Base-by-base conservation (phyloP, 495 filamentous ascomycete species). In the Antarctomyces pellizariae region DNA sequence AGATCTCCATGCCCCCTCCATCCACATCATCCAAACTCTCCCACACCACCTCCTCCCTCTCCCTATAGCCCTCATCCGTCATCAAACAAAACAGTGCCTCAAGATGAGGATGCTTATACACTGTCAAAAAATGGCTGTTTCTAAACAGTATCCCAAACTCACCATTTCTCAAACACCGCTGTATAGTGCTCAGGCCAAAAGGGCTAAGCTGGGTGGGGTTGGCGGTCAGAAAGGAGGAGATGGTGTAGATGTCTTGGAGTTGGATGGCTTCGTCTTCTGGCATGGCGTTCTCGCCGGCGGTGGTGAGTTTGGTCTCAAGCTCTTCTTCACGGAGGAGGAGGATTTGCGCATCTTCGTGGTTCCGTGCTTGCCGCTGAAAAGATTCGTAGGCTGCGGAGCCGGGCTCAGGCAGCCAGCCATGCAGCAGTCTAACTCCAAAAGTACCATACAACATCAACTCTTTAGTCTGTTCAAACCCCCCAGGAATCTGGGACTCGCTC, bases 101-200 rank as follows among this genome's bases (percentile, higher is more conserved):
- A 0, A 74, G 72, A 16, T 64, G 53, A 0, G 80, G 79, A 34
- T 86, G 52, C 32, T 79, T 68, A 44, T 92, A 90, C 0, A 97
- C 43, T 0, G 86, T 95, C 16, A 73, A 73, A 42, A 97, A 97
- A 48, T 97, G 86, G 39, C 95, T 84, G 35, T 97, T 97, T 17
- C 86, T 66, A 53, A 97, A 97, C 2, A 95, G 48, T 25, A 97
- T 95, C 0, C 75, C 76, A 5, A 90, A 56, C 0, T 71, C 64
- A 2, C 78, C 79, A 0, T 78, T 74, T 8, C 54, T 48, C 24
- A 92, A 46, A 4, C 49, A 57, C 23, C 62, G 57, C 2, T 52
- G 53, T 7, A 97, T 64, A 3, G 71, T 62, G 3, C 70, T 57
- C 1, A 97, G 63, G 0, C 86, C 86, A 47, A 70, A 74, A 2